Conservation (phyloP, 768 basidiomycete species). For the Nevesoporus exiguus region DNA sequence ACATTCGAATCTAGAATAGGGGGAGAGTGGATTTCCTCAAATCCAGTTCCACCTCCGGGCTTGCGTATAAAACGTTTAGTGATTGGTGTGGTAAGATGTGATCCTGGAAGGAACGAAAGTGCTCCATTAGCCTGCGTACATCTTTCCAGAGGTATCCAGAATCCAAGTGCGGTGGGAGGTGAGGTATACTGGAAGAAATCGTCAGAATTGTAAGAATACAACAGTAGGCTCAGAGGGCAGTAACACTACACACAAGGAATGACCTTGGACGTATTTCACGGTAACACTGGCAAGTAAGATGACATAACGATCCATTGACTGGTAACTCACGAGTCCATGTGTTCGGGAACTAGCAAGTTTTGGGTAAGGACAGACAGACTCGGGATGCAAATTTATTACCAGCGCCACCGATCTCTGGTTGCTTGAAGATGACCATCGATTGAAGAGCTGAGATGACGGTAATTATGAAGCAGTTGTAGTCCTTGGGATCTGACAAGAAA, state of each 20-base stretch:
- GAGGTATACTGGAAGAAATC: constrained; percentile 68
- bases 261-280: constrained; percentile 43
- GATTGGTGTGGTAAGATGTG: constrained; percentile 72
- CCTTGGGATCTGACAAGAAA: neutral
- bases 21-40: constrained; percentile 56
- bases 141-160: constrained; percentile 93
- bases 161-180: constrained; percentile 88
- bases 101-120: constrained; percentile 86
- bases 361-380: neutral
- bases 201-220: constrained; percentile 2
- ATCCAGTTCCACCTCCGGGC: constrained; percentile 76
- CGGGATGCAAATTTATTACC: constrained; percentile 43
- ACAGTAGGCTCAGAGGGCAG: neutral
- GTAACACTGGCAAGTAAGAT: neutral
- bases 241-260: constrained; percentile 53
- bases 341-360: constrained; percentile 64
- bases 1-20: constrained; percentile 4
- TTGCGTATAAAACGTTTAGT: constrained; percentile 84
- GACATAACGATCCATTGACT: neutral
- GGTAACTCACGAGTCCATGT: constrained; percentile 83
- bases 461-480: neutral
- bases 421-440: constrained; percentile 96
- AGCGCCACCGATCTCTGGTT: constrained; percentile 88
- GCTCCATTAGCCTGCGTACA: constrained; percentile 84
- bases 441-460: constrained; percentile 58